Conservation (phyloP, 2,329 filamentous ascomycete genomes). For the Fusarium albidum region DNA sequence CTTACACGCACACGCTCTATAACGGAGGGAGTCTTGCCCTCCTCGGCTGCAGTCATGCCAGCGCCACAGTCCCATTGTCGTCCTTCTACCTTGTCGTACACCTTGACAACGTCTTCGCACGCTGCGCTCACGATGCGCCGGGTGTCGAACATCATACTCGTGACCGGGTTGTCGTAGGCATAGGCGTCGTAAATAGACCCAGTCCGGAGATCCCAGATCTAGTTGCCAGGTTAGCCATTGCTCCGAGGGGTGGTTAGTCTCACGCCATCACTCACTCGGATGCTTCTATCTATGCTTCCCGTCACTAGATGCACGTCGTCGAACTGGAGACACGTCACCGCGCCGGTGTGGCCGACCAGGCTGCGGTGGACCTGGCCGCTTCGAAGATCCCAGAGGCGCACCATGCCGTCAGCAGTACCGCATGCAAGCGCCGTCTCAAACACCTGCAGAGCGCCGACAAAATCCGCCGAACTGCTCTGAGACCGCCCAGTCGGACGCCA, state of each 20-base stretch:
- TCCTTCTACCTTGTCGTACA: conserved; percentile 97
- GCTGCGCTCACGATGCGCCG: conserved; percentile 90
- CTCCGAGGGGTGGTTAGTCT: not conserved
- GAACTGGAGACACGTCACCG: conserved; percentile 94
- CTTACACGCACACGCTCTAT: conserved; percentile 90
- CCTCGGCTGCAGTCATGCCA: conserved; percentile 74
- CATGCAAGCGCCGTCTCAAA: conserved; percentile 96
- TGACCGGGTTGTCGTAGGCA: conserved; percentile 91
- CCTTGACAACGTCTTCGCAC: conserved; percentile 92
- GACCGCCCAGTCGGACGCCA: conserved; percentile 80
- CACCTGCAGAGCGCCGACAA: conserved; percentile 92
- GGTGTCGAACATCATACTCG: conserved; percentile 96
- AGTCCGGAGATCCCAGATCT: conserved; percentile 99
- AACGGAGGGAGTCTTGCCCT: conserved; percentile 69
- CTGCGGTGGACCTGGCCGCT: conserved; percentile 97
- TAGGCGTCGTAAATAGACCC: conserved; percentile 96
- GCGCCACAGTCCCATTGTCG: conserved; percentile 96
- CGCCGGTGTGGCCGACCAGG: conserved; percentile 92
- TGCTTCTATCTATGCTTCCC: conserved; percentile 89
- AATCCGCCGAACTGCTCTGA: conserved; percentile 76
- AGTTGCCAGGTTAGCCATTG: conserved; percentile 37
- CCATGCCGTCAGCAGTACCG: conserved; percentile 97
- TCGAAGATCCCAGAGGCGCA: conserved; percentile 93
- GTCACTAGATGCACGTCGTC: conserved; percentile 96
- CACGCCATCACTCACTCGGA: conserved; percentile 74